Evolutionary conservation across 352 stramenopile genomes (phyloP).

Genomic region (Phytophthora crassamura): DNA sequence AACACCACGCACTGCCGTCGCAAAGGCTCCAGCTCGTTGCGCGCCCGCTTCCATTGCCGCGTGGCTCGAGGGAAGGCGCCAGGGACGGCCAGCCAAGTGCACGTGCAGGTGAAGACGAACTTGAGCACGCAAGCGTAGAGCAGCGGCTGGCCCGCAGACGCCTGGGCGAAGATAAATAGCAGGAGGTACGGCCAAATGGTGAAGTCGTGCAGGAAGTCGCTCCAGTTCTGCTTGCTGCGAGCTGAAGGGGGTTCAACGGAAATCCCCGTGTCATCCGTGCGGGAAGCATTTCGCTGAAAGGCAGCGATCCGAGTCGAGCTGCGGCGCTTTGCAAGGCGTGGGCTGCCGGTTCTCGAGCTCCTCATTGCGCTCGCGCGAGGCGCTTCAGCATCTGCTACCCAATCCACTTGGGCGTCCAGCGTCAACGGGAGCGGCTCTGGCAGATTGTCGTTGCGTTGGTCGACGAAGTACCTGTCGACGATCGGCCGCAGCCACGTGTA

Average conservation of each 20-base stretch:
- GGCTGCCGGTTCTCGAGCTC: conserved; percentile 25
- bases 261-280: background rate
- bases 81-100: conserved; percentile 71
- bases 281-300: conserved; percentile 36
- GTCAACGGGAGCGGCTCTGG: conserved; percentile 38
- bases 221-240: conserved; percentile 28
- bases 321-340: conserved; percentile 26
- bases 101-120: conserved; percentile 73
- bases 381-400: conserved; percentile 6
- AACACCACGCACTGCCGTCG: conserved; percentile 62
- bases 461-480: conserved; percentile 71
- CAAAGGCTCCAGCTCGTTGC: conserved; percentile 51
- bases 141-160: conserved; percentile 46
- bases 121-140: conserved; percentile 65
- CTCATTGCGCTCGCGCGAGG: conserved; percentile 14
- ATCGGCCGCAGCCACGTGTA: conserved; percentile 77
- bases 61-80: conserved; percentile 64
- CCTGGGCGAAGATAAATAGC: conserved; percentile 57
- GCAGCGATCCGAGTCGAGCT: conserved; percentile 41
- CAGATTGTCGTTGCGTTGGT: conserved; percentile 45
- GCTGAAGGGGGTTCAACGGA: conserved; percentile 6
- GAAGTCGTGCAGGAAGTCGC: conserved; percentile 77
- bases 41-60: conserved; percentile 55
- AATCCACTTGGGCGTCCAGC: conserved; percentile 12
- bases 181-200: conserved; percentile 79